phyloP scores from a whole-genome alignment of 192 early-diverging fungal species.

The Chytriomyces sp. region DNA sequence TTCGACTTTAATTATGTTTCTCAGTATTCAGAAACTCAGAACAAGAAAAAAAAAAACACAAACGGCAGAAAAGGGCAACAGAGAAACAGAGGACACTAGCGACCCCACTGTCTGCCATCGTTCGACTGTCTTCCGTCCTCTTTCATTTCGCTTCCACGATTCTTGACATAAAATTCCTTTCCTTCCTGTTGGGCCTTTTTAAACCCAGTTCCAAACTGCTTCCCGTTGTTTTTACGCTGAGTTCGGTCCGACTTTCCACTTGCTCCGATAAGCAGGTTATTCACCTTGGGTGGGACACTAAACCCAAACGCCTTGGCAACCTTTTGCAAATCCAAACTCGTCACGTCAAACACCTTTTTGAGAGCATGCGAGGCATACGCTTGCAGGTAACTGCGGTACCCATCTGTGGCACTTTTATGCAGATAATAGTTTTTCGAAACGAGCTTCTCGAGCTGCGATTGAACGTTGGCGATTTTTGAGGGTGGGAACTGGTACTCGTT shows the following conservation, averaged over 20 bases:
- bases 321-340: slow-evolving; percentile 86
- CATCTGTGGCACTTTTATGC: slow-evolving; percentile 93
- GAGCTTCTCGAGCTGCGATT: slow-evolving; percentile 94
- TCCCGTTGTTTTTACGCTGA: slow-evolving; percentile 30
- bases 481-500: slow-evolving; percentile 99
- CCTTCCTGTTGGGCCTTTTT: slow-evolving; percentile 27
- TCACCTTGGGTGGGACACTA: slow-evolving; percentile 91
- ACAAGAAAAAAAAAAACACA: too few species aligned
- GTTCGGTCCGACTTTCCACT: slow-evolving; percentile 57
- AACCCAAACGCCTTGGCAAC: slow-evolving; percentile 96
- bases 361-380: slow-evolving; percentile 94
- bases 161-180: slow-evolving; percentile 42
- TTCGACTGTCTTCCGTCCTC: slow-evolving; percentile 29
- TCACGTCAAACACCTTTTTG: slow-evolving; percentile 96
- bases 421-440: slow-evolving; percentile 98
- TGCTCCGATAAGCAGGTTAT: slow-evolving; percentile 64
- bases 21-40: too few species aligned
- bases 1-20: too few species aligned
- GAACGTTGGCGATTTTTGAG: slow-evolving; percentile 94
- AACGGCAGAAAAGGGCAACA: too few species aligned
- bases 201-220: slow-evolving; percentile 37
- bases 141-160: slow-evolving; percentile 18
- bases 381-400: slow-evolving; percentile 94
- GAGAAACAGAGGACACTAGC: slow-evolving; percentile 16
- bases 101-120: slow-evolving; percentile 53